Conservation (phyloP, 179 eudicot genomes). For the Silene coronaria region DNA sequence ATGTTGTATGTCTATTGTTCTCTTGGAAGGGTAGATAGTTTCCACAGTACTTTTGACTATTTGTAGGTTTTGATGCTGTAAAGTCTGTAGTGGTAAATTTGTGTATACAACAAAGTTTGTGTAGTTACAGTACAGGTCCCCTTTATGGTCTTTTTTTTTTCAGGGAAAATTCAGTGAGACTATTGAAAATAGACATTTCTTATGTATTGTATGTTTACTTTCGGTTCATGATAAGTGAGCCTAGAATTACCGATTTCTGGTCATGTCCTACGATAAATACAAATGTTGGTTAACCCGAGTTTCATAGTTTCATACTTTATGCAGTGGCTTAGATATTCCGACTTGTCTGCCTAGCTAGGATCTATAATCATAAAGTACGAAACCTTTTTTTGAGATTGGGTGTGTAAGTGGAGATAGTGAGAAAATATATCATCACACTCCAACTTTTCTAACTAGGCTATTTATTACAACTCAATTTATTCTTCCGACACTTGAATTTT, state of each 20-base stretch:
- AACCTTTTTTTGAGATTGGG: too few species aligned
- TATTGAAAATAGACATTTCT: neutral
- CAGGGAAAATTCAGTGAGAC: neutral
- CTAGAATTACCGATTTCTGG: too few species aligned
- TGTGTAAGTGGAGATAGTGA: too few species aligned
- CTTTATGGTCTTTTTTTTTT: neutral
- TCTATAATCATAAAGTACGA: too few species aligned
- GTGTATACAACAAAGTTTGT: conserved; percentile 1
- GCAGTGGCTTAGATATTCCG: too few species aligned
- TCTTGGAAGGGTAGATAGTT: conserved; percentile 18
- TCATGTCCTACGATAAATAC: neutral
- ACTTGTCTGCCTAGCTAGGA: too few species aligned
- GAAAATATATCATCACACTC: too few species aligned
- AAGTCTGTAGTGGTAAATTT: neutral
- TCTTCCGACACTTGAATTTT: too few species aligned
- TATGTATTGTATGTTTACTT: neutral
- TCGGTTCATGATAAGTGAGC: neutral
- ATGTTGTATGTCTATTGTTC: conserved; percentile 20
- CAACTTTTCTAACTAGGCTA: too few species aligned
- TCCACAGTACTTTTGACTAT: neutral
- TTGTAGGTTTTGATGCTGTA: neutral
- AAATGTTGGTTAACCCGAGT: neutral
- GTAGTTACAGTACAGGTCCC: neutral
- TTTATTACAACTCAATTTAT: too few species aligned
- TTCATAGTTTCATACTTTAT: too few species aligned